Evolutionary conservation across 2,329 filamentous ascomycete species (phyloP).

Genomic region (Parafenestella ontariensis): DNA sequence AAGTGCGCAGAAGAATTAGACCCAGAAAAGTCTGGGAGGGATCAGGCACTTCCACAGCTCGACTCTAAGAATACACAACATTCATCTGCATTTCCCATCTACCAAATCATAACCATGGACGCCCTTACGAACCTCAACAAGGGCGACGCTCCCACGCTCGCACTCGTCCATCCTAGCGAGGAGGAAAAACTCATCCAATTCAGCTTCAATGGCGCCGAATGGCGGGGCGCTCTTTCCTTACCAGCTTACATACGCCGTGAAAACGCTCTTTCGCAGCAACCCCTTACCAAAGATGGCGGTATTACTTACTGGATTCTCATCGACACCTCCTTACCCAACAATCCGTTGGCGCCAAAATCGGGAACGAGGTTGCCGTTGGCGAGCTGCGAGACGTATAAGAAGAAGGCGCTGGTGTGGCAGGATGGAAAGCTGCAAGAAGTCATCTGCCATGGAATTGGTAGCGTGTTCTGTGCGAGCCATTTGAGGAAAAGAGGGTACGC

Average conservation of each 20-base stretch:
- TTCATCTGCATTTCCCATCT: no score
- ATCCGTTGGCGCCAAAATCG: conserved; percentile 47
- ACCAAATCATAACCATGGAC: conserved; percentile 29
- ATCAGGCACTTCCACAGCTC: neutral
- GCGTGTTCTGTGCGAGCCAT: conserved; percentile 75
- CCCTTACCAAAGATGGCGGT: conserved; percentile 61
- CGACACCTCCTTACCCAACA: conserved; percentile 48
- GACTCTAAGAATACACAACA: neutral
- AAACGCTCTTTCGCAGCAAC: conserved; percentile 58
- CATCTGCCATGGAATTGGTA: conserved; percentile 76
- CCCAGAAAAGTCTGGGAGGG: neutral
- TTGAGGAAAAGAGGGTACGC: conserved; percentile 79
- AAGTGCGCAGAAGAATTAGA: neutral
- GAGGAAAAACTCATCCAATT: conserved; percentile 61
- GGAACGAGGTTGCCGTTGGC: conserved; percentile 57
- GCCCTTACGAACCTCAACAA: conserved; percentile 51
- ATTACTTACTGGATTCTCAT: conserved; percentile 68
- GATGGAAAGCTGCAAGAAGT: conserved; percentile 62
- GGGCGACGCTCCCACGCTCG: conserved; percentile 59
- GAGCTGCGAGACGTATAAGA: conserved; percentile 65
- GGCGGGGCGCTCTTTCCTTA: conserved; percentile 63
- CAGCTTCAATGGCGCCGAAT: conserved; percentile 62
- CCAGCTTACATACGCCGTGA: conserved; percentile 67
- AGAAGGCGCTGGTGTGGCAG: conserved; percentile 55
- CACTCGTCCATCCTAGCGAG: conserved; percentile 62